Evolutionary conservation across 805 yeast species (phyloP).

Genomic region (Kodamaea leandrae): DNA sequence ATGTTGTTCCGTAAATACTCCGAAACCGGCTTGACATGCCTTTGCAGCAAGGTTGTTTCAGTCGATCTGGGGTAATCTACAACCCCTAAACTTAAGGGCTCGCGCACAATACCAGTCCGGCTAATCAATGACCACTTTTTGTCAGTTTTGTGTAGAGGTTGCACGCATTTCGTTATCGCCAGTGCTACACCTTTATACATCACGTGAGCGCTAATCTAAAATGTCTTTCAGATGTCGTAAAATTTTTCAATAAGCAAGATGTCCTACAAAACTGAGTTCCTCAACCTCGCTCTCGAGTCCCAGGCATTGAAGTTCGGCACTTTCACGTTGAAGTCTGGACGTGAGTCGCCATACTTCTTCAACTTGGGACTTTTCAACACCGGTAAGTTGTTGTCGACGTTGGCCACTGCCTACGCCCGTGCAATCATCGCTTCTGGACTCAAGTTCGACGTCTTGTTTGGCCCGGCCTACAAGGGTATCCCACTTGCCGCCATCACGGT

Average conservation of each 20-base stretch:
- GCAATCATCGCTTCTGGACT: constrained; percentile 79
- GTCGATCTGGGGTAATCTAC: too few relatives aligned
- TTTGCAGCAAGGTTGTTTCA: too few relatives aligned
- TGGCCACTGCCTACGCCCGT: constrained; percentile 86
- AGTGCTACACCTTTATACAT: too few relatives aligned
- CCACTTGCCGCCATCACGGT: constrained; percentile 92
- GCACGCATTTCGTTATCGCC: too few relatives aligned
- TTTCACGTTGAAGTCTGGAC: constrained; percentile 88
- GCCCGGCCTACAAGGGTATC: constrained; percentile 98
- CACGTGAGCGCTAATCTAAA: background rate
- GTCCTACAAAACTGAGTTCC: constrained; percentile 59
- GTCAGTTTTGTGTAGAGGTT: too few relatives aligned
- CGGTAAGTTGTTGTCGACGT: constrained; percentile 71
- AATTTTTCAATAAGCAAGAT: constrained; percentile 6
- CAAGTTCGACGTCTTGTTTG: constrained; percentile 87
- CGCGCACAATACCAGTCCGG: too few relatives aligned
- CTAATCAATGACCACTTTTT: too few relatives aligned
- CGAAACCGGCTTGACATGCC: too few relatives aligned
- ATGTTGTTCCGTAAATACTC: too few relatives aligned
- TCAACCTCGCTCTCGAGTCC: constrained; percentile 78
- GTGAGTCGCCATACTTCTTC: constrained; percentile 94
- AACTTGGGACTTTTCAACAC: constrained; percentile 87
- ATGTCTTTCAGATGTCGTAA: background rate
- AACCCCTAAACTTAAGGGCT: too few relatives aligned
- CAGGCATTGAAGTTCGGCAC: constrained; percentile 84